Percentiles rank a stretch among this genome's conserved stretches.
These are phyloP conservation scores for Dendrobium chrysotoxum DNA, from an alignment of 106 monocot genomes.

Conservation along the genomic window DNA sequence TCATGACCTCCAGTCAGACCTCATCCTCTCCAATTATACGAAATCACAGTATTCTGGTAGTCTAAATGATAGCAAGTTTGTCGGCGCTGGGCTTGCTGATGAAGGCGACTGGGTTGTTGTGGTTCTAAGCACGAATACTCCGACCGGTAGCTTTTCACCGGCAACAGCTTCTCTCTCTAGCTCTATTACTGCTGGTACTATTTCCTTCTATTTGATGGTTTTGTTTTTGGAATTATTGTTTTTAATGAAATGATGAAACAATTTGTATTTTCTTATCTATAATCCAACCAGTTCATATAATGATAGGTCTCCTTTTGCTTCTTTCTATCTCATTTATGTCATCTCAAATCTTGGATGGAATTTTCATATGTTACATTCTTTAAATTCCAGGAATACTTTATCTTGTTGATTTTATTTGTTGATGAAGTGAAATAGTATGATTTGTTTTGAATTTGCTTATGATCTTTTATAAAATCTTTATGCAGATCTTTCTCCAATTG, in stretches of 20 bases:
- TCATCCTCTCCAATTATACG: conserved; percentile 78
- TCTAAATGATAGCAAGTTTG: conserved; percentile 47
- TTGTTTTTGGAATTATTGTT: conserved; percentile 25
- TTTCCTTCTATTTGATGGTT: conserved; percentile 11
- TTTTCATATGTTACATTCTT: too few relatives aligned
- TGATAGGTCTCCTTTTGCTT: too few relatives aligned
- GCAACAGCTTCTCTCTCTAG: conserved; percentile 14
- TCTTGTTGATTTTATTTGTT: too few relatives aligned
- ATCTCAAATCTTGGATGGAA: too few relatives aligned
- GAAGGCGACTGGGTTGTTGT: conserved; percentile 87
- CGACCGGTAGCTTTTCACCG: conserved; percentile 30
- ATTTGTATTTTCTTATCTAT: too few relatives aligned
- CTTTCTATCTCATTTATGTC: too few relatives aligned
- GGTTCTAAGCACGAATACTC: conserved; percentile 63
- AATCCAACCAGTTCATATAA: too few relatives aligned
- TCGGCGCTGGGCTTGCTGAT: conserved; percentile 58
- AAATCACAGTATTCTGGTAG: conserved; percentile 61
- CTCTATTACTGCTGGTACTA: conserved; percentile 4
- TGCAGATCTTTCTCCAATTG: too few relatives aligned
- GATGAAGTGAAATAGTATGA: too few relatives aligned
- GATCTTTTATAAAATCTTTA: too few relatives aligned
- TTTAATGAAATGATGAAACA: not conserved
- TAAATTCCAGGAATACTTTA: too few relatives aligned
- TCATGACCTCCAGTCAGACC: conserved; percentile 34
- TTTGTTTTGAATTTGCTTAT: too few relatives aligned